Percentiles rank a stretch among this genome's conserved stretches.
Evolutionary conservation across 495 filamentous ascomycete genomes (phyloP).

Genomic region (Penicillium fimorum): DNA sequence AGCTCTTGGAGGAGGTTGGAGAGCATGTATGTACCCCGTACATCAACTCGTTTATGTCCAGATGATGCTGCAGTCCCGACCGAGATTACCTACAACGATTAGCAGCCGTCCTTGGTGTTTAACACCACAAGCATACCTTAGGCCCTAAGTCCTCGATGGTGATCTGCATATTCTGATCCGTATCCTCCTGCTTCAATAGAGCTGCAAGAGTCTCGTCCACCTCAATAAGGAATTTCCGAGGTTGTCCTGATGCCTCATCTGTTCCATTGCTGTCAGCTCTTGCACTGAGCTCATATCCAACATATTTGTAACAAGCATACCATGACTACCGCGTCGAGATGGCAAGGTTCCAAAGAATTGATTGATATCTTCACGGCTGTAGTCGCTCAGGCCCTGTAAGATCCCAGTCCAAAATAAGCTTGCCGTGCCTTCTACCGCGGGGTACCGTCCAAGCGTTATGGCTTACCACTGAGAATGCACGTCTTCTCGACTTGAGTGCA

Average conservation of each 20-base stretch:
- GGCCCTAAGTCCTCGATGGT: slow-evolving; percentile 94
- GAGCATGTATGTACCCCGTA: slow-evolving; percentile 93
- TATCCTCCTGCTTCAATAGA: slow-evolving; percentile 79
- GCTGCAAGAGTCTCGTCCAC: slow-evolving; percentile 72
- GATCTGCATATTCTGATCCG: slow-evolving; percentile 88
- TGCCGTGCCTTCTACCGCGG: slow-evolving; percentile 12
- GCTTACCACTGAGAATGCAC: slow-evolving; percentile 50
- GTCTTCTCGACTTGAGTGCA: slow-evolving; percentile 38
- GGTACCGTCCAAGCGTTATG: slow-evolving; percentile 18
- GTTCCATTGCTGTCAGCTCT: slow-evolving; percentile 15
- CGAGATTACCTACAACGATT: slow-evolving; percentile 58
- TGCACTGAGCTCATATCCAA: neutral
- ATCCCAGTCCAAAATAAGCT: slow-evolving; percentile 16
- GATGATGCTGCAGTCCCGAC: slow-evolving; percentile 83
- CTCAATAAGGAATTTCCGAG: slow-evolving; percentile 71
- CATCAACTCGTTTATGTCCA: slow-evolving; percentile 77
- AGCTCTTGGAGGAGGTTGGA: slow-evolving; percentile 94
- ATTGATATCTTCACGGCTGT: slow-evolving; percentile 37
- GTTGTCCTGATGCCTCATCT: slow-evolving; percentile 52
- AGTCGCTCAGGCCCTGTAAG: slow-evolving; percentile 37
- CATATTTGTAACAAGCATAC: slow-evolving; percentile 28
- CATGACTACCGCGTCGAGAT: slow-evolving; percentile 46
- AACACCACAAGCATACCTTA: slow-evolving; percentile 58
- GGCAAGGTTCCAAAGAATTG: slow-evolving; percentile 36
- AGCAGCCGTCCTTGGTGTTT: neutral